Evolutionary conservation across 2,329 filamentous ascomycete genomes (phyloP), one percentile per base, ranked within the genome.

Genomic region (Leptodontidium sp.): DNA sequence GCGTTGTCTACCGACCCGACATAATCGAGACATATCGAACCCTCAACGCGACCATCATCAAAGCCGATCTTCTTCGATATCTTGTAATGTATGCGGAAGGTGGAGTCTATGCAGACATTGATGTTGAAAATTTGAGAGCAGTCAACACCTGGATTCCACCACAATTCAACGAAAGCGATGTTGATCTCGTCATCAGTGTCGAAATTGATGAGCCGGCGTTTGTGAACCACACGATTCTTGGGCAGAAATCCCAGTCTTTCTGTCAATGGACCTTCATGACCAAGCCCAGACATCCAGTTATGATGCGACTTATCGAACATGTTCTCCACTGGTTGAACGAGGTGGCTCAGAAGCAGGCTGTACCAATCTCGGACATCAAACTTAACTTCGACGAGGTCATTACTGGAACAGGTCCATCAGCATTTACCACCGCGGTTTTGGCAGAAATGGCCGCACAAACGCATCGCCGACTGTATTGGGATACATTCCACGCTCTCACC

Each of bases 211-310:
- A 92, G 78, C 90, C 90, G 0, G 84, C 87, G 9, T 92, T 87
- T 79, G 81, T 80, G 21, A 80, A 88, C 64, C 90, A 92, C 76
- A 84, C 87, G 1, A 88, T 92, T 40, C 82, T 92, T 0, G 90
- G 90, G 12, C 84, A 84, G 61, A 92, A 92, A 79, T 91, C 87
- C 50, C 83, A 85, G 72, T 92, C 90, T 0, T 92, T 93, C 77
- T 92, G 90, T 77, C 90, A 92, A 75, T 93, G 90, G 90, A 92
- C 90, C 0, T 91, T 92, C 74, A 89, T 91, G 81, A 86, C 86
- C 72, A 91, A 91, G 76, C 89, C 90, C 0, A 82, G 83, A 26
- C 84, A 89, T 35, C 88, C 89, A 1, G 88, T 92, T 64, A 91
- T 93, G 88, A 82, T 92, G 78, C 81, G 82, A 35, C 83, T 93